Evolutionary conservation across 768 basidiomycete genomes (phyloP), one percentile per base, ranked within the genome.

Genomic region (Boletus sensibilis): DNA sequence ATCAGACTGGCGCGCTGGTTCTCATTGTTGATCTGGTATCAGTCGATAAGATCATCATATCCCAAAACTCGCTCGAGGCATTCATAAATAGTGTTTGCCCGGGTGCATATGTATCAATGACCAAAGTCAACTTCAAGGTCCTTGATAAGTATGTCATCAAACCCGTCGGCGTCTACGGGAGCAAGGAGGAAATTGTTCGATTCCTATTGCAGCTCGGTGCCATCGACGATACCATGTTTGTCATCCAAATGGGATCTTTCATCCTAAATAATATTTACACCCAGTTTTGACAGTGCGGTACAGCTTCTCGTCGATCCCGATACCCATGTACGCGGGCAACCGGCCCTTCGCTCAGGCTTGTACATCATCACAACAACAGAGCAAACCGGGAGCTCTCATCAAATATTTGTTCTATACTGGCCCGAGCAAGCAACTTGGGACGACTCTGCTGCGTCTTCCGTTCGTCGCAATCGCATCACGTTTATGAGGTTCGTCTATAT

Each of bases 31-130:
- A n/a, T 50, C 10, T 48, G n/a, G 29, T 18, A 47, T 50, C 56
- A 84, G 84, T 84, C 38, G 83, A 85, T 60, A 86, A 87, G 63
- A 78, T 86, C 33, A 79, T 86, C 65, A 86, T 87, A 29, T 72
- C 74, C 2, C 82, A 84, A 64, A 69, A 76, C 3, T 78, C 81
- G 3, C 68, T 86, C 13, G 69, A 72, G 56, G 58, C 70, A 3
- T 78, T 86, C 49, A 76, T 82, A 61, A 81, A 85, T 49, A 64
- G 63, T 18, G 44, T 84, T 10, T 73, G 62, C 39, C 82, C 84
- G 0, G 78, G 80, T 1, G 78, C 85, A 5, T 86, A 83, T 60
- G 57, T 61, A 1, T 81, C 82, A 0, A 70, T 84, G 48, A 84
- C 81, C 2, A 80, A 76, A 57, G 80, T 86, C 55, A 75, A 86